These are phyloP conservation scores for Volutella citrinella DNA, from an alignment of 2,329 filamentous ascomycete genomes.

Conservation along the genomic window DNA sequence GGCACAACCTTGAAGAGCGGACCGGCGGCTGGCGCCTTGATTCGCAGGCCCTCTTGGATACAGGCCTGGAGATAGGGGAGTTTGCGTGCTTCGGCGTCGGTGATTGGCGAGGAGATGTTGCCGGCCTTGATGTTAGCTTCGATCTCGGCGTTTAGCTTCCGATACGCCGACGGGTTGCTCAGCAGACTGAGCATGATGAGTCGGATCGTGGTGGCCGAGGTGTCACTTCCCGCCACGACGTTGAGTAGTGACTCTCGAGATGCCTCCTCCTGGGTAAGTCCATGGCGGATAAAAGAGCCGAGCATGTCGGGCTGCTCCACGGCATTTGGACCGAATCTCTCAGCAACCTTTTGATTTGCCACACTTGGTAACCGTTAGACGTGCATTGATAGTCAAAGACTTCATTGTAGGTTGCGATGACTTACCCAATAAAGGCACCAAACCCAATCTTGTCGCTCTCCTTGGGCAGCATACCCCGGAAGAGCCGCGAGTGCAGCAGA, in stretches of 20 bases:
- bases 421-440: constrained; percentile 34
- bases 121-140: constrained; percentile 25
- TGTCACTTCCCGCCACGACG: constrained; percentile 33
- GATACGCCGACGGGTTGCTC: constrained; percentile 42
- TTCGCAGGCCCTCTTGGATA: constrained; percentile 44
- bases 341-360: constrained; percentile 14
- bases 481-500: constrained; percentile 38
- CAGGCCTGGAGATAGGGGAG: constrained; percentile 46
- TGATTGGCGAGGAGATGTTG: constrained; percentile 24
- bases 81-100: constrained; percentile 33
- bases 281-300: constrained; percentile 34
- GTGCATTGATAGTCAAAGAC: neutral
- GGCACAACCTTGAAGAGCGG: constrained; percentile 33
- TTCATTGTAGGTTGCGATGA: too few species aligned
- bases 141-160: constrained; percentile 45
- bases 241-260: constrained; percentile 27
- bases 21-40: constrained; percentile 41
- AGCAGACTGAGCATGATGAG: constrained; percentile 48
- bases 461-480: constrained; percentile 40
- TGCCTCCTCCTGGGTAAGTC: constrained; percentile 26
- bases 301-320: constrained; percentile 31
- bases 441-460: constrained; percentile 37
- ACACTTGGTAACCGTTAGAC: constrained; percentile 1
- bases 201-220: constrained; percentile 33
- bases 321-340: constrained; percentile 18